Evolutionary conservation across 345 rosid species (phyloP).

Genomic region (Salix caprea): DNA sequence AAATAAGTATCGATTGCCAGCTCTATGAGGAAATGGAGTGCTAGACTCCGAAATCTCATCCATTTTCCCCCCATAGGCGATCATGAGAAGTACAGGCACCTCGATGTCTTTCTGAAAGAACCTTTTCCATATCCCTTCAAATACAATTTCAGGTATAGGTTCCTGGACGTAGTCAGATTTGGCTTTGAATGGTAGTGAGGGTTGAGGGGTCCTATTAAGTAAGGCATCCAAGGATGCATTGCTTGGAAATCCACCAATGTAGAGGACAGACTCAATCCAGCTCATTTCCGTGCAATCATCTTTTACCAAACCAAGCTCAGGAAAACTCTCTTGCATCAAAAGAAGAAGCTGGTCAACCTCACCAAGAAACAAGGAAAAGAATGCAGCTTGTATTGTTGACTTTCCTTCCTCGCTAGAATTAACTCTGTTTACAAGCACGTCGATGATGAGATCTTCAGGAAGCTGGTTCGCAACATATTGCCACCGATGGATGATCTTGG

Average conservation of each 20-base stretch:
- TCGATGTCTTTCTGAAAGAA: slow-evolving; percentile 20
- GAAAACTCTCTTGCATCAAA: not conserved
- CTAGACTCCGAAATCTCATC: slow-evolving; percentile 30
- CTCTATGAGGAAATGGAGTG: slow-evolving; percentile 39
- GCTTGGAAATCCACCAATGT: no score
- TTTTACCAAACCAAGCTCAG: slow-evolving; percentile 18
- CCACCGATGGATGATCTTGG: no score
- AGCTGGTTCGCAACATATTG: not conserved
- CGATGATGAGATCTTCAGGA: slow-evolving; percentile 43
- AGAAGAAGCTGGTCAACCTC: slow-evolving; percentile 24
- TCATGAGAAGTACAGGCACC: slow-evolving; percentile 30
- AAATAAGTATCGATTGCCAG: slow-evolving; percentile 46
- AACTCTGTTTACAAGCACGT: slow-evolving; percentile 17
- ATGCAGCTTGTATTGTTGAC: slow-evolving; percentile 30
- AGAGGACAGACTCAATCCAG: no score
- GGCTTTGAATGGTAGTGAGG: slow-evolving; percentile 43
- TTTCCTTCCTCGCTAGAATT: slow-evolving; percentile 12
- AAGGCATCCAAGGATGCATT: slow-evolving; percentile 19
- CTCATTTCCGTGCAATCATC: no score
- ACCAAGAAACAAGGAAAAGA: slow-evolving; percentile 38
- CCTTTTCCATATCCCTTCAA: slow-evolving; percentile 46
- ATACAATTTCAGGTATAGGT: slow-evolving; percentile 27
- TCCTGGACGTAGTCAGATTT: slow-evolving; percentile 60
- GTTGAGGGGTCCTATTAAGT: slow-evolving; percentile 34
- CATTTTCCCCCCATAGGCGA: slow-evolving; percentile 64